Evolutionary conservation across 2,329 filamentous ascomycete genomes (phyloP).

Genomic region (Lithohypha guttulata): DNA sequence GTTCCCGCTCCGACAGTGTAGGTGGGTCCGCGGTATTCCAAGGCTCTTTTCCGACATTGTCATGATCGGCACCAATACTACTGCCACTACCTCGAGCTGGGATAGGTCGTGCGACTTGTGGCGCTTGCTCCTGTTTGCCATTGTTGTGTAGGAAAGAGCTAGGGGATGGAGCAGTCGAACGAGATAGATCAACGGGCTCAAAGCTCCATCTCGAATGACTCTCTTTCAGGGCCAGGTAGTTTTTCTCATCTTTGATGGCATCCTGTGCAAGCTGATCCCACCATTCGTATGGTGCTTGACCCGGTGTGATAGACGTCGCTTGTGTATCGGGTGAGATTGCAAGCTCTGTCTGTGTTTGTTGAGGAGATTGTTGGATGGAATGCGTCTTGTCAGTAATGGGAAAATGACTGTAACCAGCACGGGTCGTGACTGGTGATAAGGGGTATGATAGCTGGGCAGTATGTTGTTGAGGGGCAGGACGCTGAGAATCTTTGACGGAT

Average conservation of each 20-base stretch:
- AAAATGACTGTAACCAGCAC: background rate
- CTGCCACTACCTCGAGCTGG: background rate
- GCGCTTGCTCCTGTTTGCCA: background rate
- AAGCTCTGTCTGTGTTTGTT: background rate
- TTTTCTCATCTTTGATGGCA: constrained; percentile 10
- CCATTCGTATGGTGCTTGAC: constrained; percentile 18
- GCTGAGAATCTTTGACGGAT: background rate
- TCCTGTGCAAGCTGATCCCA: constrained; percentile 21
- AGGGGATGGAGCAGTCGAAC: constrained; percentile 1
- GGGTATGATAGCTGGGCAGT: no score
- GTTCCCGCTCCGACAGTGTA: background rate
- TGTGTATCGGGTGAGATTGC: constrained; percentile 4
- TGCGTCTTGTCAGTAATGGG: background rate
- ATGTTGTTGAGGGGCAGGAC: no score
- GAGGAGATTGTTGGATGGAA: background rate
- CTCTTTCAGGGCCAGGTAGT: constrained; percentile 4
- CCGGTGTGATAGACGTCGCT: constrained; percentile 4
- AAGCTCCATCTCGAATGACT: constrained; percentile 8
- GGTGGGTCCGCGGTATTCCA: constrained; percentile 9
- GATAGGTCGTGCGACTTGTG: background rate
- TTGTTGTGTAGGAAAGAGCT: background rate
- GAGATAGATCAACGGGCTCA: constrained; percentile 3
- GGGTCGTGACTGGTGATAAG: no score
- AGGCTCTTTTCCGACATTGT: constrained; percentile 3
- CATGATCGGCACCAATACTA: constrained; percentile 1